Conservation (phyloP, 179 eudicot genomes). For the Spergularia azorica region DNA sequence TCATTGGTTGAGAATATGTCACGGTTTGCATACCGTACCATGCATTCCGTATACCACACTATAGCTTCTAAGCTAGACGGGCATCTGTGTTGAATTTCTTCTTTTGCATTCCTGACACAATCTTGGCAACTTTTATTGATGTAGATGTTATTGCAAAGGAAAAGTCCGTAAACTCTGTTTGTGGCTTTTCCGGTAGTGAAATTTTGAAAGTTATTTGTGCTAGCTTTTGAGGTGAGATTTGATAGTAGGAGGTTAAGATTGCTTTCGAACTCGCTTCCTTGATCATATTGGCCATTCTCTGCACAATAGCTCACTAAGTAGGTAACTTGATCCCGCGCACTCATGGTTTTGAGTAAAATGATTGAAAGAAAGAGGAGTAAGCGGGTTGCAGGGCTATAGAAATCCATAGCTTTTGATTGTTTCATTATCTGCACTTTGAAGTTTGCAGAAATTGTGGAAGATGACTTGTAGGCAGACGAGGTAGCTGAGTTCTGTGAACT, state of each 20-base stretch:
- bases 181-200: constrained; percentile 14
- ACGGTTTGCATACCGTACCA: constrained; percentile 25
- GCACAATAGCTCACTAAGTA: constrained; percentile 21
- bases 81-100: constrained; percentile 23
- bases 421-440: background rate
- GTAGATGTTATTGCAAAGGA: constrained; percentile 23
- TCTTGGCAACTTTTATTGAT: constrained; percentile 18
- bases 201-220: constrained; percentile 23
- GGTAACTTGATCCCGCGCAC: constrained; percentile 21
- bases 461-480: background rate
- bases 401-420: background rate
- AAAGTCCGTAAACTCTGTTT: constrained; percentile 9
- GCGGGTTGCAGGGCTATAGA: background rate
- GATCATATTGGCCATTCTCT: constrained; percentile 13
- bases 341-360: constrained; percentile 8
- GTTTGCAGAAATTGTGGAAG: background rate
- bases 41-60: constrained; percentile 28
- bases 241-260: constrained; percentile 24
- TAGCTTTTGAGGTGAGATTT: constrained; percentile 27
- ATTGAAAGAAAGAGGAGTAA: constrained; percentile 12
- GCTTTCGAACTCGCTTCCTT: constrained; percentile 10
- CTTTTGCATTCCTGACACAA: constrained; percentile 14
- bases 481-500: background rate
- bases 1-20: constrained; percentile 15
- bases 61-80: constrained; percentile 23